Evolutionary conservation across 805 yeast genomes (phyloP).

Genomic region (Ogataea haglerorum): DNA sequence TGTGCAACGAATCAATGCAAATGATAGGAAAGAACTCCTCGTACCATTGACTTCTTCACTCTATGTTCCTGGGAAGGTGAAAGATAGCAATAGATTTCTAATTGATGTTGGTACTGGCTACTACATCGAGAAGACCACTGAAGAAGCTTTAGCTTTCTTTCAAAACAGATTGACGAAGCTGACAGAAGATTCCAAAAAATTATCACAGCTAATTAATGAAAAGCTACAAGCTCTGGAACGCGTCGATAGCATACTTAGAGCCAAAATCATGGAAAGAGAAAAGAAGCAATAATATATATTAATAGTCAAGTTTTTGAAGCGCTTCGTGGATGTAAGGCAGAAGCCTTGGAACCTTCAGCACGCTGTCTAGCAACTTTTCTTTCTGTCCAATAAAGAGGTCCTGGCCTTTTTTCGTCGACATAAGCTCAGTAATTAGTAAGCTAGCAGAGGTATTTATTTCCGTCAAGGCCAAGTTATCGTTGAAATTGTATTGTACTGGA

Average conservation of each 20-base stretch:
- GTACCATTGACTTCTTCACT: slow-evolving; percentile 88
- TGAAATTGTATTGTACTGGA: slow-evolving; percentile 31
- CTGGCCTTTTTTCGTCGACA: slow-evolving; percentile 31
- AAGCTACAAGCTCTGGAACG: slow-evolving; percentile 63
- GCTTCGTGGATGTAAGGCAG: slow-evolving; percentile 26
- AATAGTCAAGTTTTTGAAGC: slow-evolving; percentile 23
- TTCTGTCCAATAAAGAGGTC: slow-evolving; percentile 32
- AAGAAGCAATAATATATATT: slow-evolving; percentile 15
- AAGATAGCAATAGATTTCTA: slow-evolving; percentile 63
- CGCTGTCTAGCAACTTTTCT: slow-evolving; percentile 31
- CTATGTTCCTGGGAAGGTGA: slow-evolving; percentile 81
- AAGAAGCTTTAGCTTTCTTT: slow-evolving; percentile 69
- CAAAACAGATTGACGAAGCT: slow-evolving; percentile 69
- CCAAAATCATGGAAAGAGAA: slow-evolving; percentile 48
- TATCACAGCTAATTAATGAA: slow-evolving; percentile 70
- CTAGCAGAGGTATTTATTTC: slow-evolving; percentile 41
- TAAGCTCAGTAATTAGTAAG: slow-evolving; percentile 35
- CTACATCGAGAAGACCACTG: slow-evolving; percentile 73
- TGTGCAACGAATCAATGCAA: slow-evolving; percentile 47
- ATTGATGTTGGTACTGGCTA: slow-evolving; percentile 98
- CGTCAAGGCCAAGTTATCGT: slow-evolving; percentile 33
- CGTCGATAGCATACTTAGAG: slow-evolving; percentile 55
- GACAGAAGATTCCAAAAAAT: slow-evolving; percentile 66
- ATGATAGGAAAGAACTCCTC: slow-evolving; percentile 51
- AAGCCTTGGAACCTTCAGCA: slow-evolving; percentile 35